A percentile compares a stretch with the other conserved stretches of the same genome.
phyloP scores from a whole-genome alignment of 1,284 basidiomycete genomes.

The Takashimella koratensis region DNA sequence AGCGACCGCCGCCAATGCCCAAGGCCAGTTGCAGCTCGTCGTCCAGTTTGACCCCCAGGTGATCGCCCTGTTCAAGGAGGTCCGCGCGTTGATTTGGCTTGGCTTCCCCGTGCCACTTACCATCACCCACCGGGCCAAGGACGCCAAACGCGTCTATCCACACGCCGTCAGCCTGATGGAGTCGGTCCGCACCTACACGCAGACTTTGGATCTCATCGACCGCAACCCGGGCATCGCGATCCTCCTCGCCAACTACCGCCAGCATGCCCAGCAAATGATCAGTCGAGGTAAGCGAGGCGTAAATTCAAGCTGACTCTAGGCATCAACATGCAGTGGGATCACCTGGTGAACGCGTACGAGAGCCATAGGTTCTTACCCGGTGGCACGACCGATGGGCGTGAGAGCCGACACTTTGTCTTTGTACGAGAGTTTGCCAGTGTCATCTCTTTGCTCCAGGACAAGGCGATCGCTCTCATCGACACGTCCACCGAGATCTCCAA shows the following conservation, averaged over 20 bases:
- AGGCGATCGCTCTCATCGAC: slow-evolving; percentile 88
- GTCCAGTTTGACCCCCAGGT: slow-evolving; percentile 98
- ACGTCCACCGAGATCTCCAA: slow-evolving; percentile 80
- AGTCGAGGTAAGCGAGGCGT: slow-evolving; percentile 58
- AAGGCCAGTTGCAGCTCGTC: slow-evolving; percentile 73
- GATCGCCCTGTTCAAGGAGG: slow-evolving; percentile 97
- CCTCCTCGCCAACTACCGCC: slow-evolving; percentile 87
- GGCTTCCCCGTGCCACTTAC: slow-evolving; percentile 92
- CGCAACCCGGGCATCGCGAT: slow-evolving; percentile 85
- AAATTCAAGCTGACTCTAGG: slow-evolving; percentile 12
- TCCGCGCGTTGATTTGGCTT: slow-evolving; percentile 91
- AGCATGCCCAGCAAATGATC: slow-evolving; percentile 87
- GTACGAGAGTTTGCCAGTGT: slow-evolving; percentile 92
- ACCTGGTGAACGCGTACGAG: slow-evolving; percentile 90
- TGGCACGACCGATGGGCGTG: slow-evolving; percentile 62
- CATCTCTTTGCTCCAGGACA: slow-evolving; percentile 87
- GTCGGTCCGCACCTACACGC: slow-evolving; percentile 92
- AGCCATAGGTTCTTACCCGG: slow-evolving; percentile 66
- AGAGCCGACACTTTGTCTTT: slow-evolving; percentile 85
- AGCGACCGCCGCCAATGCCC: slow-evolving; percentile 52
- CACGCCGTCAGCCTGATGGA: slow-evolving; percentile 99
- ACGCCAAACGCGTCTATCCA: slow-evolving; percentile 95
- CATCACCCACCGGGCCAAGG: slow-evolving; percentile 93
- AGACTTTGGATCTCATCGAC: slow-evolving; percentile 86
- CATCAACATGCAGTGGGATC: slow-evolving; percentile 91